These are phyloP conservation scores for Discostella stelligera DNA, from an alignment of 352 stramenopile species.

Conservation along the genomic window DNA sequence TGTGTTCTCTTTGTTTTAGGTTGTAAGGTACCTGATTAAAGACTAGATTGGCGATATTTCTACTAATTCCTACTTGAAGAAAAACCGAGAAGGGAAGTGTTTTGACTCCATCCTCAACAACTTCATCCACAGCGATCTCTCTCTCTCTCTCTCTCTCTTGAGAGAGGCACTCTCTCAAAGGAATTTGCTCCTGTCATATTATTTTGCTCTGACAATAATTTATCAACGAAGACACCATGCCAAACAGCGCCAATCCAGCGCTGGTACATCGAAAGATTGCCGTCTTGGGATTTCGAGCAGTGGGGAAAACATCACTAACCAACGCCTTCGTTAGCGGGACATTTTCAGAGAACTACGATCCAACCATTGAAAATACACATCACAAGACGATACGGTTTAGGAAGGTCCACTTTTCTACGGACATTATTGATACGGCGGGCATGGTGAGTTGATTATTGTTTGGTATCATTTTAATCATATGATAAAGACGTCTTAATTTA, in stretches of 20 bases:
- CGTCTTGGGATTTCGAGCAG: slow-evolving; percentile 90
- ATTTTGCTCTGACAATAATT: no score
- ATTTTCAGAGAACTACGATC: slow-evolving; percentile 86
- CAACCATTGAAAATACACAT: slow-evolving; percentile 95
- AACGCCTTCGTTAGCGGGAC: slow-evolving; percentile 91
- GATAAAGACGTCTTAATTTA: slow-evolving; percentile 11
- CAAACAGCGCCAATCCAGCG: slow-evolving; percentile 41
- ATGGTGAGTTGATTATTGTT: slow-evolving; percentile 77
- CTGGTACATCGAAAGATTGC: slow-evolving; percentile 92
- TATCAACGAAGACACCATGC: slow-evolving; percentile 9
- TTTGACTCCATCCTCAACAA: no score
- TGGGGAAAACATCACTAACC: slow-evolving; percentile 93
- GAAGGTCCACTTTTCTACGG: slow-evolving; percentile 94
- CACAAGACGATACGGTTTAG: slow-evolving; percentile 94
- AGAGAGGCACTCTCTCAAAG: no score
- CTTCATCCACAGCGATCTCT: no score
- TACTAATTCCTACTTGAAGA: no score
- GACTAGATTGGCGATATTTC: no score
- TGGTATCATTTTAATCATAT: not conserved
- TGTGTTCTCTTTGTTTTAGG: no score
- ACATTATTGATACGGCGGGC: slow-evolving; percentile 96
- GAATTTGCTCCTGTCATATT: no score
- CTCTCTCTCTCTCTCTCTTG: no score
- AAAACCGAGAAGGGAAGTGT: no score
- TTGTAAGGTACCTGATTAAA: no score